These are phyloP conservation scores for Cyberlindnera bimundalis DNA, from an alignment of 805 yeast genomes.

Conservation along the genomic window DNA sequence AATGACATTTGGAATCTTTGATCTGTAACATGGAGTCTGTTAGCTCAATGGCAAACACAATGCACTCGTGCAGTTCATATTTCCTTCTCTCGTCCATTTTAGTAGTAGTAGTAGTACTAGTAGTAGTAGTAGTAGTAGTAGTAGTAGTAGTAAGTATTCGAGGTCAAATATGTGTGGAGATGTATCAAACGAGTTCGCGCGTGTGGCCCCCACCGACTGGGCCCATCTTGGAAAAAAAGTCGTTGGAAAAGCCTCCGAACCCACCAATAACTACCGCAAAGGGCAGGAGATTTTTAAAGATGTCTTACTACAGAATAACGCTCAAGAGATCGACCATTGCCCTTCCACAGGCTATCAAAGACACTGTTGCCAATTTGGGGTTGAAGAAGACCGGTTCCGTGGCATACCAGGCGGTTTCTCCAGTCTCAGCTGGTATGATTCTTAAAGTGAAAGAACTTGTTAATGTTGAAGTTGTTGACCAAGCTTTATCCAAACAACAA, in stretches of 20 bases:
- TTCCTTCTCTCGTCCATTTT: conserved; percentile 10
- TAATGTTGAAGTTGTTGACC: conserved; percentile 68
- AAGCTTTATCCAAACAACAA: conserved; percentile 46
- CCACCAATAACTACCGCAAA: too few species aligned
- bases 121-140: too few species aligned
- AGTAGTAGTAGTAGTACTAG: too few species aligned
- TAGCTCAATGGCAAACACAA: conserved; percentile 59
- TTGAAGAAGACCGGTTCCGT: conserved; percentile 69
- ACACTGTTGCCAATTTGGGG: conserved; percentile 70
- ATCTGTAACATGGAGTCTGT: conserved; percentile 42
- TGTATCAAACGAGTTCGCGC: too few species aligned
- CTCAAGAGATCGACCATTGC: conserved; percentile 84
- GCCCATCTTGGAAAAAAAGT: too few species aligned
- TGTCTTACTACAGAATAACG: conserved; percentile 61
- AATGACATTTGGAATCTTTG: conserved; percentile 39
- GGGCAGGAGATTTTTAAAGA: too few species aligned
- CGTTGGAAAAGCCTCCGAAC: too few species aligned
- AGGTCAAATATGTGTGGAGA: too few species aligned
- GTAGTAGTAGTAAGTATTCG: too few species aligned
- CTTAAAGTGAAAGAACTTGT: conserved; percentile 83
- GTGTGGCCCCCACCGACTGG: too few species aligned
- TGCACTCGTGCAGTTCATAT: conserved; percentile 57
- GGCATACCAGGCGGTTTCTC: conserved; percentile 68
- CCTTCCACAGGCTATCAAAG: conserved; percentile 63
- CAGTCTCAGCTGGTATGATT: conserved; percentile 82